phyloP scores from a whole-genome alignment of 2,329 filamentous ascomycete genomes.

The Epichloe uncinata region DNA sequence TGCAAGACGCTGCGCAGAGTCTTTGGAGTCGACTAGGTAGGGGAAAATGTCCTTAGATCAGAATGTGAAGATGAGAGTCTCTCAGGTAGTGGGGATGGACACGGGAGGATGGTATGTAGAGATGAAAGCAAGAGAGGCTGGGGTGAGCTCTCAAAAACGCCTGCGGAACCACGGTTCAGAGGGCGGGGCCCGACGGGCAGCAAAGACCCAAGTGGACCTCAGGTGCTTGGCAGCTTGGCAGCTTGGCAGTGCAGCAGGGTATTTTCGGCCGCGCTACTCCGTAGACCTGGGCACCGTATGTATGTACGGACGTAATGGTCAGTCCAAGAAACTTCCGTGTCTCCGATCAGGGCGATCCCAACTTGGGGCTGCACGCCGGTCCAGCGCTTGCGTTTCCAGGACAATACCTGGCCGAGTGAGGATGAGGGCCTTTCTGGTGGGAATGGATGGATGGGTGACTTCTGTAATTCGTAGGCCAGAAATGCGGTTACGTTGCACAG shows the following conservation, averaged over 20 bases:
- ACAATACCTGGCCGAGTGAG: background rate
- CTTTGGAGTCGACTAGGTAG: background rate
- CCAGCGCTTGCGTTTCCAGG: constrained; percentile 2
- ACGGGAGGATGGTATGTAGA: background rate
- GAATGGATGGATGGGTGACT: background rate
- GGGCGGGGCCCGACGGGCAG: constrained; percentile 6
- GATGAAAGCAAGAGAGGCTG: constrained; percentile 6
- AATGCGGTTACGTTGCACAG: background rate
- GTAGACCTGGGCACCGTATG: background rate
- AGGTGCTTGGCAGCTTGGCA: background rate
- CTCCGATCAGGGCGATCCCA: background rate
- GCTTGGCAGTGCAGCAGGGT: constrained; percentile 3
- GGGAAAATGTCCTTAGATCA: background rate
- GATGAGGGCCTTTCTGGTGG: background rate
- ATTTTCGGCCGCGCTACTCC: constrained; percentile 1
- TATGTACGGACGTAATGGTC: too few relatives aligned
- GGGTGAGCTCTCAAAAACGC: constrained; percentile 3
- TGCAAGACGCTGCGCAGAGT: background rate
- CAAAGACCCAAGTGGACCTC: constrained; percentile 3
- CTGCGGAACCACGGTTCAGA: constrained; percentile 2
- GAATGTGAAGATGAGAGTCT: constrained; percentile 2
- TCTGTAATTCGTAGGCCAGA: background rate
- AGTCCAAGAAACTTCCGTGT: background rate
- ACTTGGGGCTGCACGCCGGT: background rate
- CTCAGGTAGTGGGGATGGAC: constrained; percentile 1